Base-by-base conservation (phyloP, 2,329 filamentous ascomycete species). In the Xylariaceae sp. region DNA sequence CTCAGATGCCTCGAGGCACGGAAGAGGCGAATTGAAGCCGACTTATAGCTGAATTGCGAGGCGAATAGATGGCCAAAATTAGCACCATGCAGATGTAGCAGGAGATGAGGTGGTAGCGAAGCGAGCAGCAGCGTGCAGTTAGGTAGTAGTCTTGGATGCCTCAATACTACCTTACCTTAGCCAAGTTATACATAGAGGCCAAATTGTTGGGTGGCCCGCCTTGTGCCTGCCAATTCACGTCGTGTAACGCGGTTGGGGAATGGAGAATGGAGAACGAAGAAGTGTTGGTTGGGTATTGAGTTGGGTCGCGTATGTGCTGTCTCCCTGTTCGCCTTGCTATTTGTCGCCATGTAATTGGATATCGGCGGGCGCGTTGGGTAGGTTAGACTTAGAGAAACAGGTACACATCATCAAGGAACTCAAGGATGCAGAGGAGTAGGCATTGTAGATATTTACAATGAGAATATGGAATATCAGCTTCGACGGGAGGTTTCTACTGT, bases 271-370 rank as follows among this genome's bases (percentile, higher is more conserved):
- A 2, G 36, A 28, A 17, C n/a, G 28, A 24, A 9, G 28, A 31
- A 31, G 6, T 6, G 28, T 26, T 26, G 6, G 40, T 48, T 21
- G 31, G 11, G 26, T 6, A 31, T 36, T 29, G 3, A 29, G 56
- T 40, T 36, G 24, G 53, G 28, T 17, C 39, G 36, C 6, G 6
- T 16, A 12, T 40, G 26, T 12, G 39, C 16, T 36, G 33, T 34
- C 17, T 34, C 23, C 23, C 14, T 19, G 3, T 8, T 34, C 37
- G 36, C 34, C 40, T n/a, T 62, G 50, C 56, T 45, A 62, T 52
- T 48, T 62, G 57, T 56, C 60, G 50, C 12, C n/a, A 45, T 54
- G 50, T 45, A 51, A 62, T 62, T 62, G 60, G 60, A 48, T 39
- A 12, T 9, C n/a, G 12, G 28, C 7, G n/a, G 17, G n/a, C n/a